Base-by-base conservation (phyloP, 768 basidiomycete species). In the Boletus patriciae region DNA sequence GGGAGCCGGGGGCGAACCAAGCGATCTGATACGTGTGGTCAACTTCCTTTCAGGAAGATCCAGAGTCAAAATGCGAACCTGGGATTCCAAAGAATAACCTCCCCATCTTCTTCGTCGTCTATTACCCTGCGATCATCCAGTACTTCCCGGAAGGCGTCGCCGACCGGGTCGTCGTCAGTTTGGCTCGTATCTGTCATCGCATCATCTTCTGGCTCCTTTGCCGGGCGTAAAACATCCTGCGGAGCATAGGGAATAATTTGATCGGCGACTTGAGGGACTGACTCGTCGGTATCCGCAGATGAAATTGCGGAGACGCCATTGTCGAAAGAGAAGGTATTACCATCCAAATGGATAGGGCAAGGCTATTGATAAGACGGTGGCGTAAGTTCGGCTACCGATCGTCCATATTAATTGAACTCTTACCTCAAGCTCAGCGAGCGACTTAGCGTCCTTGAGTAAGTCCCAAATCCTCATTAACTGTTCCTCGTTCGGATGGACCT, bases 391-490 rank as follows among this genome's bases (percentile, higher is more conserved):
- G 54, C 31, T 50, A 57, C 42, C 19, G 38, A 54, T 46, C 27
- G 58, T 27, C 48, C 29, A 56, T 16, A 40, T 31, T 21, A 51
- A 57, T 55, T 31, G 7, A 63, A 38, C 71, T 43, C 77, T 55
- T 58, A 90, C 90, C 77, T 85, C 80, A 53, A 81, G 73, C 54
- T 79, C 77, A 25, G 81, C 80, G 23, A 96, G 69, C 6, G 75
- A 70, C 59, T 74, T 78, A 1, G 87, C 88, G 66, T 97, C 93
- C 15, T 79, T 73, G 46, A 94, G 76, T 41, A 97, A 75, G 73
- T 97, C 96, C 45, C 83, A 80, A 55, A 99, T 90, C 61, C 97
- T 80, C 92, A 98, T 95, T 42, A 99, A 74, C 63, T 95, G 91
- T 76, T 96, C 94, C 56, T 91, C 94, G 63, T 99, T 98, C 9